Conservation (phyloP, 441 rosid species). For the Erodium moschatum region DNA sequence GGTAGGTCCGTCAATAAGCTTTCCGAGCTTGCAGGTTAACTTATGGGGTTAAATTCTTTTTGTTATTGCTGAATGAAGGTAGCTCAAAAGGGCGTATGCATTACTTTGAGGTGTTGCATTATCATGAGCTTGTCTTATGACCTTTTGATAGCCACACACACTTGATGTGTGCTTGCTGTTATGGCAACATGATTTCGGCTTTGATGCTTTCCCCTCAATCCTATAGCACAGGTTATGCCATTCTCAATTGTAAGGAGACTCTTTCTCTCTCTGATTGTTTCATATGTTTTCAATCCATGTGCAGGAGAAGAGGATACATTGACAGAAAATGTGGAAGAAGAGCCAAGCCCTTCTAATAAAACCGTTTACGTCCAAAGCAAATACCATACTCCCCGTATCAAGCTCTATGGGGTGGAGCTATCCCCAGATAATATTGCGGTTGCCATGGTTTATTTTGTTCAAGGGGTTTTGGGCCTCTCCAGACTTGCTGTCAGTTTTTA, state of each 20-base stretch:
- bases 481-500: slow-evolving; percentile 90
- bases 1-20: background rate
- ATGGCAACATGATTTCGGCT: background rate
- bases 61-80: background rate
- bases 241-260: background rate
- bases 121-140: background rate
- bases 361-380: slow-evolving; percentile 35
- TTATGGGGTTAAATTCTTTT: background rate
- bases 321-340: slow-evolving; percentile 33
- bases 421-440: slow-evolving; percentile 88
- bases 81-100: background rate
- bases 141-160: background rate
- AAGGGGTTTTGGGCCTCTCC: slow-evolving; percentile 90
- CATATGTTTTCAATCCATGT: slow-evolving; percentile 20
- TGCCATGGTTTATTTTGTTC: slow-evolving; percentile 96
- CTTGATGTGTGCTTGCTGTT: background rate
- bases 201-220: background rate
- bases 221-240: background rate
- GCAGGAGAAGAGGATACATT: slow-evolving; percentile 45
- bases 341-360: slow-evolving; percentile 25
- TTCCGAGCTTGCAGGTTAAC: background rate
- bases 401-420: slow-evolving; percentile 63
- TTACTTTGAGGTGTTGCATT: background rate
- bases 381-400: slow-evolving; percentile 27
- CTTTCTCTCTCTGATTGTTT: background rate